Conservation (phyloP, 164 flowering plant genomes). For the Berberis vulgaris region DNA sequence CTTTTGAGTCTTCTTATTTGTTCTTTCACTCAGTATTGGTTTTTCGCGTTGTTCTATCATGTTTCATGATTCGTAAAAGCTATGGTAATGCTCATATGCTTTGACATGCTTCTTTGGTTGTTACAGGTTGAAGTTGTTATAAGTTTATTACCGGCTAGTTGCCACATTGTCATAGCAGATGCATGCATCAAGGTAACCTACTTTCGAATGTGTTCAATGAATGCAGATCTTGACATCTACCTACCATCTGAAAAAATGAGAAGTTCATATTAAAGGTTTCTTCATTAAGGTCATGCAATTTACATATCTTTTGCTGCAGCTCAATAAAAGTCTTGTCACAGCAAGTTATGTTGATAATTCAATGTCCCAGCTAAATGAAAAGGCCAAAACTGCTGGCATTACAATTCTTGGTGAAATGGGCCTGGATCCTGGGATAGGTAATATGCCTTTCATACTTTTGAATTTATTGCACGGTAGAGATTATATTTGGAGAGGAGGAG, state of each 20-base stretch:
- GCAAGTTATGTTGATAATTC: conserved; percentile 91
- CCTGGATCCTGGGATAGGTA: conserved; percentile 99
- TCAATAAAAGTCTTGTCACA: conserved; percentile 82
- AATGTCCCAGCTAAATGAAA: conserved; percentile 50
- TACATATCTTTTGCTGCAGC: conserved; percentile 42
- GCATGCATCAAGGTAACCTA: conserved; percentile 74
- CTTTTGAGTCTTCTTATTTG: no score
- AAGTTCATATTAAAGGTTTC: neutral
- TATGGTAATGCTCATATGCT: conserved; percentile 1
- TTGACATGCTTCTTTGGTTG: conserved; percentile 1
- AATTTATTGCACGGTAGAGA: neutral
- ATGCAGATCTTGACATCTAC: neutral
- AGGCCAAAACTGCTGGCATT: conserved; percentile 68
- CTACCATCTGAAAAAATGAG: neutral
- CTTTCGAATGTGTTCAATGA: neutral
- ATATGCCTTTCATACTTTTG: neutral
- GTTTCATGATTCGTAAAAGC: neutral
- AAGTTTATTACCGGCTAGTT: conserved; percentile 82
- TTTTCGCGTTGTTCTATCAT: neutral
- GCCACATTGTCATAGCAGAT: conserved; percentile 60
- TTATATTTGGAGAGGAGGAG: neutral
- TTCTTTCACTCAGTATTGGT: neutral
- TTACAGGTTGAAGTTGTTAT: conserved; percentile 90
- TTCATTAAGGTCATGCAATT: neutral
- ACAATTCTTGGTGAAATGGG: conserved; percentile 99